Evolutionary conservation across 2,329 filamentous ascomycete species (phyloP), one percentile per base, ranked within the genome.

Genomic region (Stemphylium beticola): DNA sequence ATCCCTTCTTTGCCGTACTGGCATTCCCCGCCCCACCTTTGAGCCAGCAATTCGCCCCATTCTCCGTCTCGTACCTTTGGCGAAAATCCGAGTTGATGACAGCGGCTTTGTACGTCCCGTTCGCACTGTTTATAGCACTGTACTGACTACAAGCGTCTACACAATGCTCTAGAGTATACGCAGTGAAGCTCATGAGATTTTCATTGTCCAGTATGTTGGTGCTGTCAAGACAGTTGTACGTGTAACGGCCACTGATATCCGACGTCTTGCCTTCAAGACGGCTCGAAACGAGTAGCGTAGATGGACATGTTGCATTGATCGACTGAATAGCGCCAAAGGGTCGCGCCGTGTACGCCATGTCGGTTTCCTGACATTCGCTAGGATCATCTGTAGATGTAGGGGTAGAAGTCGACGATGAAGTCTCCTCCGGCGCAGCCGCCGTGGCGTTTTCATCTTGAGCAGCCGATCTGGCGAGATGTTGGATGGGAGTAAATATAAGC

Each of bases 81-180:
- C 37, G 18, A 38, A 56, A 48, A 18, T 56, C 32, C 0, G 33
- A 43, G 20, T 22, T 48, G 6, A 49, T 53, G 2, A 56, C 53
- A 1, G 34, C 39, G 17, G 48, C 49, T 6, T 48, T 42, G 10
- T 43, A 56, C 1, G 26, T 48, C 22, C n/a, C 15, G 10, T 43
- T 49, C 11, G 7, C 36, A 26, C n/a, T 26, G 11, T 22, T 8
- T 22, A 53, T 52, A 8, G 37, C 36, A 18, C 38, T 55, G 38
- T 53, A 55, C 17, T 55, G 53, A 46, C 48, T 55, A 14, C 48
- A 55, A 4, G 53, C 37, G 6, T 55, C 48, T 18, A 52, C 38
- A 31, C 53, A 55, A 38, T 52, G 53, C 32, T 55, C 41, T 15
- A 53, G 26, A 1, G 38, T 55, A 17, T 55, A 55, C 36, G 48